Percentiles rank a stretch among this genome's conserved stretches.
Conservation (phyloP, 2,329 filamentous ascomycete species). For the Aspergillus caelatus region DNA sequence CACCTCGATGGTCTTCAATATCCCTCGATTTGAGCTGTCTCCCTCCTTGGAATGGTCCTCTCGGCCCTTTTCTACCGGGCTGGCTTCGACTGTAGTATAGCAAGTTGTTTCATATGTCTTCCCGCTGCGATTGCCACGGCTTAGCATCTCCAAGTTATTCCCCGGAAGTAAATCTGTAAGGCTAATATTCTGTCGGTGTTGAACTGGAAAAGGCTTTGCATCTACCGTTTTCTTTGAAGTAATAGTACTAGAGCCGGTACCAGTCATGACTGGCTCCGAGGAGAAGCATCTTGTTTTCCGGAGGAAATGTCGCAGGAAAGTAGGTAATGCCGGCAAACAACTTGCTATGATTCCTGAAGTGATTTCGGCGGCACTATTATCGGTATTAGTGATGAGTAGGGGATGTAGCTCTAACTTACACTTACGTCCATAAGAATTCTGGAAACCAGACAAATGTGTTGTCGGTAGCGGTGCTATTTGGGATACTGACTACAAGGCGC, state of each 20-base stretch:
- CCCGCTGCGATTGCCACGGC: neutral
- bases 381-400: neutral
- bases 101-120: constrained; percentile 11
- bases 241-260: neutral
- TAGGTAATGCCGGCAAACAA: constrained; percentile 27
- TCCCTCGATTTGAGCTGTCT: constrained; percentile 12
- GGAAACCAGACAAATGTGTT: constrained; percentile 29
- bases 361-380: constrained; percentile 22
- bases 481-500: constrained; percentile 25
- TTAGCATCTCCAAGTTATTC: constrained; percentile 7
- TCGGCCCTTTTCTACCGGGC: neutral
- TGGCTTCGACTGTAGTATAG: constrained; percentile 19
- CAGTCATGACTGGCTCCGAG: constrained; percentile 2
- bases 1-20: constrained; percentile 27
- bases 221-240: neutral
- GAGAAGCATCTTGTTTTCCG: constrained; percentile 17
- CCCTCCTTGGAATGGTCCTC: neutral
- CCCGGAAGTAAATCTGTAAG: neutral
- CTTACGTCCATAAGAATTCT: constrained; percentile 31
- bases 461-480: constrained; percentile 19
- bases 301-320: constrained; percentile 26
- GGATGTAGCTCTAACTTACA: neutral
- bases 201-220: neutral
- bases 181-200: neutral
- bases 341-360: constrained; percentile 29